Base-by-base conservation (phyloP, 306 rosid species). In the Castanea mollissima region DNA sequence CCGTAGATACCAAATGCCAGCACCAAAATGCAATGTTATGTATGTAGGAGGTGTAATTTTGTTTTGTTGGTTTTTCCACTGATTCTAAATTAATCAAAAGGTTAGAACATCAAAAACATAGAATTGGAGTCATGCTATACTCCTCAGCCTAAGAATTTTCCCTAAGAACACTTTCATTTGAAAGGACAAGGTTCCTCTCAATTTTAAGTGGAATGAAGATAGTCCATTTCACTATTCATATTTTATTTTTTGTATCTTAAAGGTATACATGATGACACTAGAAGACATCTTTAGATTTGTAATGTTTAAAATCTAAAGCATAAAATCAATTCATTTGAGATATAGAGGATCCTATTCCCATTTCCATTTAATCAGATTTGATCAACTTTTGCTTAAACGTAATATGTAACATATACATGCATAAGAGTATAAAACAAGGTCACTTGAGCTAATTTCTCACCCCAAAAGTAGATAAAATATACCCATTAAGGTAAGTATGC, bases 1-100 rank as follows among this genome's bases (percentile, higher is more conserved):
- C 20, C n/a, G 13, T 71, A 69, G 54, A 80, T 70, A 32, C 21
- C 25, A 10, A 1, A 23, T 13, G 34, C 27, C 14, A 58, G 49
- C n/a, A 9, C 35, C 69, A 52, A 71, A n/a, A 75, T 60, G 59
- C 41, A 49, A n/a, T 72, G 15, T 76, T 72, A 35, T 69, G 70
- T 46, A 14, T 51, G 70, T 49, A 32, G 68, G 64, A n/a, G 71
- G 23, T 57, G 49, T 1, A 25, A 34, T 44, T 57, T 76, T 74
- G 23, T 21, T 1, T 54, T 35, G 14, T 8, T 32, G 35, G 51
- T 57, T 38, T 64, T 38, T 15, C 73, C 31, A 57, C 52, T 54
- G 19, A 71, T 32, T 6, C 12, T 51, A 44, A 55, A 23, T 44
- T 52, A 69, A 77, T 25, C 52, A 32, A 73, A 57, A 32, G 38